phyloP scores from a whole-genome alignment of 306 rosid genomes.

The Ormosia emarginata region DNA sequence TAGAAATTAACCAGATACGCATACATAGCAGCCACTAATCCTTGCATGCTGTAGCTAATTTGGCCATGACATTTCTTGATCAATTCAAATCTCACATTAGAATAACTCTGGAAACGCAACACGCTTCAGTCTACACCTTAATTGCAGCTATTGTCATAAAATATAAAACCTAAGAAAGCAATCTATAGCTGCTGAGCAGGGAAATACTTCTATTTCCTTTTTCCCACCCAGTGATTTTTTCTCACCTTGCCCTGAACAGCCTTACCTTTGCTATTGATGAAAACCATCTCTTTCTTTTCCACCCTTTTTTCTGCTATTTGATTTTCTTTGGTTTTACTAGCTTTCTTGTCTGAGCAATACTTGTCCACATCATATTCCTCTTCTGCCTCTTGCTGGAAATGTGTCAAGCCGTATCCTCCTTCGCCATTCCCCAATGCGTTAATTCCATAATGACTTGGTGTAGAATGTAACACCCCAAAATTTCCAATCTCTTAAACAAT shows the following conservation, averaged over 20 bases:
- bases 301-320: constrained; percentile 14
- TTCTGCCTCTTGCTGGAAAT: neutral
- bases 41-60: neutral
- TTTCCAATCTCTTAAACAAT: too few species aligned
- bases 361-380: neutral
- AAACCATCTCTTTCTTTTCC: constrained; percentile 20
- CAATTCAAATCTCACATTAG: neutral
- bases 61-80: neutral
- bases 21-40: neutral
- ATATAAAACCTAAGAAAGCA: neutral
- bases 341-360: constrained; percentile 1
- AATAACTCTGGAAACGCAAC: neutral
- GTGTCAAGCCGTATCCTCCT: too few species aligned
- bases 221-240: constrained; percentile 21
- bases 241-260: constrained; percentile 37
- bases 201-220: constrained; percentile 5
- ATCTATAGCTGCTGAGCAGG: neutral
- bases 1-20: neutral
- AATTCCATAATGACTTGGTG: constrained; percentile 30
- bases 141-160: neutral
- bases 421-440: neutral
- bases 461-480: too few species aligned
- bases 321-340: constrained; percentile 20
- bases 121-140: neutral
- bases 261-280: constrained; percentile 11